Evolutionary conservation across 768 basidiomycete species (phyloP).

Genomic region (Podaxis sp.): DNA sequence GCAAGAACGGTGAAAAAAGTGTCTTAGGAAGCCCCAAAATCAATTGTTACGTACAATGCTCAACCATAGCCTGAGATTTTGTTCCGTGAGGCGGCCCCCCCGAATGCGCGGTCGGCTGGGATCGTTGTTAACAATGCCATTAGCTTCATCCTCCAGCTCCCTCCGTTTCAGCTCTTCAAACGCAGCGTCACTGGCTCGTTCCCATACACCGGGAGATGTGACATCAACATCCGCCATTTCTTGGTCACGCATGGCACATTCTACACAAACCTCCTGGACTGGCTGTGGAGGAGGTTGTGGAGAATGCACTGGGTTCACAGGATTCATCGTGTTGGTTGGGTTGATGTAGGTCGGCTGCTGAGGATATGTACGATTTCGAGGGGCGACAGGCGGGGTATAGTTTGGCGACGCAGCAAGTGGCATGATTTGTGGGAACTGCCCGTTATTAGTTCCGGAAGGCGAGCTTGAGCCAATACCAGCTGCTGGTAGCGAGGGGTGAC

Average conservation of each 20-base stretch:
- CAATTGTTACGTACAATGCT: constrained; percentile 56
- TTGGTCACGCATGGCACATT: constrained; percentile 98
- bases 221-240: constrained; percentile 98
- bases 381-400: constrained; percentile 65
- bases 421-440: constrained; percentile 45
- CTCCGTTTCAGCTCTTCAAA: constrained; percentile 75
- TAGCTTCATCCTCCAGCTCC: constrained; percentile 68
- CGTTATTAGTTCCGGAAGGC: constrained; percentile 18
- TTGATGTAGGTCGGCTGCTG: constrained; percentile 77
- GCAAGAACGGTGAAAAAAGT: constrained; percentile 17
- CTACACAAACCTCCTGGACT: constrained; percentile 88
- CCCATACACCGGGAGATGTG: constrained; percentile 84
- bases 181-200: constrained; percentile 80
- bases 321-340: constrained; percentile 57
- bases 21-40: background rate
- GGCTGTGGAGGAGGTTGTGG: constrained; percentile 55
- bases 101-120: constrained; percentile 57
- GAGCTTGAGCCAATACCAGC: constrained; percentile 17
- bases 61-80: constrained; percentile 79
- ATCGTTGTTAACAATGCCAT: constrained; percentile 52
- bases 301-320: constrained; percentile 63
- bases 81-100: constrained; percentile 72
- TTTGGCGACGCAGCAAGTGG: constrained; percentile 58
- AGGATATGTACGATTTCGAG: constrained; percentile 64
- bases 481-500: constrained; percentile 42